These are phyloP conservation scores for Antarctomyces pellizariae DNA, from an alignment of 495 filamentous ascomycete species.

Conservation along the genomic window DNA sequence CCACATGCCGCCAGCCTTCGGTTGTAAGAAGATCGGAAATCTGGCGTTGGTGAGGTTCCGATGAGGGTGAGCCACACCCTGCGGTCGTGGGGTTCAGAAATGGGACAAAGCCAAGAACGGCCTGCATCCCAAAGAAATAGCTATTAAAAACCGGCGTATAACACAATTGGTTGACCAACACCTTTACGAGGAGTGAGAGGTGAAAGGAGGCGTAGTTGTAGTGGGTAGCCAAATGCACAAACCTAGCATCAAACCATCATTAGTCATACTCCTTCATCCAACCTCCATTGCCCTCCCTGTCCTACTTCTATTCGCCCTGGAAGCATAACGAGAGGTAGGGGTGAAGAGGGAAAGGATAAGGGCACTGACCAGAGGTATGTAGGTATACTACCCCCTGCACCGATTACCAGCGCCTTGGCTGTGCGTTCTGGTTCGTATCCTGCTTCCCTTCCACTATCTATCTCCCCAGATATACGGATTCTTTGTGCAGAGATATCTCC, in stretches of 20 bases:
- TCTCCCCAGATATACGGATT: slow-evolving; percentile 23
- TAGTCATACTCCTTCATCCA: slow-evolving; percentile 3
- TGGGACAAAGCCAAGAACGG: too few species aligned
- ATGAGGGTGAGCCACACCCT: too few species aligned
- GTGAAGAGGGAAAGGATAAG: slow-evolving; percentile 2
- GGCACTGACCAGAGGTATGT: slow-evolving; percentile 48
- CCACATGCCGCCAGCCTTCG: slow-evolving; percentile 33
- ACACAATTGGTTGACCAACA: slow-evolving; percentile 53
- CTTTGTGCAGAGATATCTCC: slow-evolving; percentile 65
- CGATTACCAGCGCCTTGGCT: slow-evolving; percentile 46
- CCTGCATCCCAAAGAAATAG: slow-evolving; percentile 82
- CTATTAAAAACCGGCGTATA: slow-evolving; percentile 79
- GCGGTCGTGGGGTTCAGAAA: too few species aligned
- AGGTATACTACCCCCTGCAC: slow-evolving; percentile 46
- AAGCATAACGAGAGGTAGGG: neutral
- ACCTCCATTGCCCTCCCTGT: neutral
- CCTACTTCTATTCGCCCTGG: neutral
- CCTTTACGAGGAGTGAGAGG: slow-evolving; percentile 48
- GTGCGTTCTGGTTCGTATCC: slow-evolving; percentile 57
- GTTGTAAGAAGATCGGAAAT: slow-evolving; percentile 33
- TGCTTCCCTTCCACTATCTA: slow-evolving; percentile 24
- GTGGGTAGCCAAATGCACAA: slow-evolving; percentile 50
- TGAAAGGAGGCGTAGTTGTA: slow-evolving; percentile 62
- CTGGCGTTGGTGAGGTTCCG: too few species aligned
- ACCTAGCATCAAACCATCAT: slow-evolving; percentile 24